phyloP scores from a whole-genome alignment of 805 yeast species.

The Wickerhamiella parazyma region DNA sequence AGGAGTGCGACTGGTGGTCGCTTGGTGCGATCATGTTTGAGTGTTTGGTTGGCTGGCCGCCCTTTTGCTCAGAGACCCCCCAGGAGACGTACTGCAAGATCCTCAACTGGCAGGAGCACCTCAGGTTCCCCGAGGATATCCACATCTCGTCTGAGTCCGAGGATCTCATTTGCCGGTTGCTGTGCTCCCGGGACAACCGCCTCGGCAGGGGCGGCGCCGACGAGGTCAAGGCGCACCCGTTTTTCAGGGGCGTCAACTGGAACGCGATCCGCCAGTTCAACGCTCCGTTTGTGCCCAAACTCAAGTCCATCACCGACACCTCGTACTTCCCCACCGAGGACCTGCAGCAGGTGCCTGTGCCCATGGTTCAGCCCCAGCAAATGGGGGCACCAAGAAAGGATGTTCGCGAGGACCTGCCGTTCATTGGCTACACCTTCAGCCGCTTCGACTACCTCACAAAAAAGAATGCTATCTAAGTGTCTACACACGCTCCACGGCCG shows the following conservation, averaged over 20 bases:
- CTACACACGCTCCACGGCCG: neutral
- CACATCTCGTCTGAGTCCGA: slow-evolving; percentile 82
- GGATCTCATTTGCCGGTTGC: slow-evolving; percentile 62
- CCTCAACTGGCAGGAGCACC: slow-evolving; percentile 77
- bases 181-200: slow-evolving; percentile 67
- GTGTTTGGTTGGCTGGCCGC: slow-evolving; percentile 95
- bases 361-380: slow-evolving; percentile 33
- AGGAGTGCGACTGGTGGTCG: slow-evolving; percentile 98
- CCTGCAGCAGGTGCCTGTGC: slow-evolving; percentile 82
- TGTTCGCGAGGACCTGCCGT: slow-evolving; percentile 81
- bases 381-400: slow-evolving; percentile 51
- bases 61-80: slow-evolving; percentile 88
- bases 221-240: slow-evolving; percentile 81
- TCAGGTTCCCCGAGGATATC: slow-evolving; percentile 81
- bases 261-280: slow-evolving; percentile 70
- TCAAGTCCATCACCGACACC: slow-evolving; percentile 87
- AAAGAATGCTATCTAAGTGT: slow-evolving; percentile 25
- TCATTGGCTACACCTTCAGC: slow-evolving; percentile 93
- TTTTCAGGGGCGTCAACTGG: slow-evolving; percentile 95
- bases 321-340: slow-evolving; percentile 97
- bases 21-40: slow-evolving; percentile 94
- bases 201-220: slow-evolving; percentile 88
- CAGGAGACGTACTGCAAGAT: slow-evolving; percentile 88
- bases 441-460: slow-evolving; percentile 80
- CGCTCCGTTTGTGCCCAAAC: slow-evolving; percentile 88